Evolutionary conservation across 352 stramenopile genomes (phyloP).

Genomic region (Thraustochytrium striatum): DNA sequence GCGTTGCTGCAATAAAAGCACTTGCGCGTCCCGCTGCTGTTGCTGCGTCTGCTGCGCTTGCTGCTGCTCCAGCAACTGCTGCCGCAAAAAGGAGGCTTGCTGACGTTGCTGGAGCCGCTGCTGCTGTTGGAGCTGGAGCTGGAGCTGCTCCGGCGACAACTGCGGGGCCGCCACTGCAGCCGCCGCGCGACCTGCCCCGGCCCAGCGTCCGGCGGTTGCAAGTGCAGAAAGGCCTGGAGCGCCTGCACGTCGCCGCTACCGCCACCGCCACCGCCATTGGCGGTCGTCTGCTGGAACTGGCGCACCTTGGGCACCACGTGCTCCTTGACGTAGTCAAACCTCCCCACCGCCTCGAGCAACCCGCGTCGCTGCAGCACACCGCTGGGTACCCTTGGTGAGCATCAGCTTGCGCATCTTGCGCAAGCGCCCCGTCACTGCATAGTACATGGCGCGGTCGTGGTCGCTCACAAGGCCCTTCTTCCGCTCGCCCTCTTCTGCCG

Average conservation of each 20-base stretch:
- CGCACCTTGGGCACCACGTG: background rate
- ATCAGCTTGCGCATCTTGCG: constrained; percentile 7
- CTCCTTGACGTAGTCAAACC: constrained; percentile 4
- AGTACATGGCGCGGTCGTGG: constrained; percentile 32
- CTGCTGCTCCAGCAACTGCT: background rate
- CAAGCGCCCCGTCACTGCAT: constrained; percentile 11
- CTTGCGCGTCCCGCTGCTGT: background rate
- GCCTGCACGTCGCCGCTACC: background rate
- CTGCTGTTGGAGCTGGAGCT: constrained; percentile 10
- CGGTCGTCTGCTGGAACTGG: background rate
- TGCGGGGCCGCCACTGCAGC: background rate
- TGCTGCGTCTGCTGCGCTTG: background rate
- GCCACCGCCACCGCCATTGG: background rate
- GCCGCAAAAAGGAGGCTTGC: background rate
- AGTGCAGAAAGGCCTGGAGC: background rate
- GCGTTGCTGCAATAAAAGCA: background rate
- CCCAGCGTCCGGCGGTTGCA: background rate
- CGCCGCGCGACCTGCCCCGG: background rate
- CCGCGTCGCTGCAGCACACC: background rate
- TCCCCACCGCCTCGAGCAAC: background rate
- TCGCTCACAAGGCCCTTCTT: background rate
- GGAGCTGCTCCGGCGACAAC: background rate
- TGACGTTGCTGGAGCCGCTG: constrained; percentile 4
- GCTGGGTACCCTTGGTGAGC: background rate
- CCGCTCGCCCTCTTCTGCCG: constrained; percentile 12